A percentile compares a stretch with the other conserved stretches of the same genome.
Conservation (phyloP, 2,329 filamentous ascomycete species). For the Hymenoscyphus albidus region DNA sequence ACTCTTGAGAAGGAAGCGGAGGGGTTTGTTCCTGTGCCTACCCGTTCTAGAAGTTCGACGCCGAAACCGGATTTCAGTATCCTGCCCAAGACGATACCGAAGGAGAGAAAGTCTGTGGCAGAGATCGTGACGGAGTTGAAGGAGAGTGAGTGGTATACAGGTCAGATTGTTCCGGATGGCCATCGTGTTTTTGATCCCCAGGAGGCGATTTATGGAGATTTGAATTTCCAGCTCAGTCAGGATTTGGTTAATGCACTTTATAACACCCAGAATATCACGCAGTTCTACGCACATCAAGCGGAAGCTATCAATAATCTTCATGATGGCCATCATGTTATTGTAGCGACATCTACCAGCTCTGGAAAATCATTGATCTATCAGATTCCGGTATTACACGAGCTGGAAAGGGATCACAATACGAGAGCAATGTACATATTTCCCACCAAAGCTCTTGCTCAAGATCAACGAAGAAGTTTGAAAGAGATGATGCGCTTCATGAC, state of each 20-base stretch:
- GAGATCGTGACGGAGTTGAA: constrained; percentile 86
- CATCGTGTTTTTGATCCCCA: constrained; percentile 89
- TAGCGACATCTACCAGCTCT: constrained; percentile 92
- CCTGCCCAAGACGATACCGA: constrained; percentile 70
- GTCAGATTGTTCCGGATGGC: constrained; percentile 89
- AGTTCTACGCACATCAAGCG: constrained; percentile 86
- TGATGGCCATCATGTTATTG: constrained; percentile 79
- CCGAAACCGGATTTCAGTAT: constrained; percentile 39
- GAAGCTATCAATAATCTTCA: constrained; percentile 88
- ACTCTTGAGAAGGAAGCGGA: constrained; percentile 57
- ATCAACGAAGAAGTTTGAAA: constrained; percentile 83
- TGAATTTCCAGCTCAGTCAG: constrained; percentile 84
- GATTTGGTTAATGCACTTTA: constrained; percentile 93
- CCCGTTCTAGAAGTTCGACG: constrained; percentile 39
- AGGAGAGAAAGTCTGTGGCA: constrained; percentile 72
- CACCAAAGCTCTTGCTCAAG: constrained; percentile 92
- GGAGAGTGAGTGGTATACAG: constrained; percentile 79
- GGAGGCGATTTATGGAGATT: constrained; percentile 73
- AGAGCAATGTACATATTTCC: constrained; percentile 98
- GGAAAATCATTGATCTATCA: constrained; percentile 99
- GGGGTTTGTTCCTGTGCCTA: constrained; percentile 59
- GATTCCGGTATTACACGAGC: constrained; percentile 79
- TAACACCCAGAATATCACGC: constrained; percentile 81
- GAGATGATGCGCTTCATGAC: constrained; percentile 80
- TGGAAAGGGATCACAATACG: constrained; percentile 73